Conservation (phyloP, 2,329 filamentous ascomycete genomes). For the Coniochaeta sp. region DNA sequence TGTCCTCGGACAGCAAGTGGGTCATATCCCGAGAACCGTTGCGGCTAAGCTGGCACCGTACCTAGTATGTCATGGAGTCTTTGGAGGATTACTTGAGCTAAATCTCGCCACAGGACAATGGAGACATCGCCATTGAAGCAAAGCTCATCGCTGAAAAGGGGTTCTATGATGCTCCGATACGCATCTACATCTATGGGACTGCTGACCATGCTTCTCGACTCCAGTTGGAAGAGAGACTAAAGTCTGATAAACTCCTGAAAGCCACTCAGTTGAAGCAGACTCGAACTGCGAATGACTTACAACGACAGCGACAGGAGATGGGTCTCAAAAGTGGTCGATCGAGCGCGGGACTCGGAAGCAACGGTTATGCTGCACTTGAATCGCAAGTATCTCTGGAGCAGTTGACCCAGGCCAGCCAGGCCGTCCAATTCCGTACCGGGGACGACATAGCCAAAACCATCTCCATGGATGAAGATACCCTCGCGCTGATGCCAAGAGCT, state of each 20-base stretch:
- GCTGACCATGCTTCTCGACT: conserved; percentile 42
- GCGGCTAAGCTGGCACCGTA: conserved; percentile 68
- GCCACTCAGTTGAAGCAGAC: conserved; percentile 48
- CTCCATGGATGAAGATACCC: conserved; percentile 60
- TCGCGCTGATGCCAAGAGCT: conserved; percentile 66
- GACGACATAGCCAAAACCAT: conserved; percentile 61
- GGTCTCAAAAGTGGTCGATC: conserved; percentile 29
- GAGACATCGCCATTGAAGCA: conserved; percentile 59
- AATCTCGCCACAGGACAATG: conserved; percentile 37
- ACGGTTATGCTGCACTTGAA: conserved; percentile 8
- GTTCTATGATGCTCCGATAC: conserved; percentile 64
- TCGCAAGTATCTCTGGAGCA: conserved; percentile 29
- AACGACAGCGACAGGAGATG: conserved; percentile 30
- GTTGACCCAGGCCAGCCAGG: conserved; percentile 58
- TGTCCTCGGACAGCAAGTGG: conserved; percentile 67
- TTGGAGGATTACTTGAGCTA: not conserved
- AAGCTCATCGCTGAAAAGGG: conserved; percentile 59
- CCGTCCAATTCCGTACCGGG: conserved; percentile 58
- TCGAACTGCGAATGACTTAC: conserved; percentile 42
- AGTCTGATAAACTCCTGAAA: conserved; percentile 56
- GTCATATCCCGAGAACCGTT: conserved; percentile 62
- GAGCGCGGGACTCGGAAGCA: conserved; percentile 26
- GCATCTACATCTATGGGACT: conserved; percentile 62
- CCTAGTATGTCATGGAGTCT: conserved; percentile 40
- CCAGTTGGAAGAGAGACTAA: conserved; percentile 53